Conservation (phyloP, 305 asterid species). For the Solanum hybrid region DNA sequence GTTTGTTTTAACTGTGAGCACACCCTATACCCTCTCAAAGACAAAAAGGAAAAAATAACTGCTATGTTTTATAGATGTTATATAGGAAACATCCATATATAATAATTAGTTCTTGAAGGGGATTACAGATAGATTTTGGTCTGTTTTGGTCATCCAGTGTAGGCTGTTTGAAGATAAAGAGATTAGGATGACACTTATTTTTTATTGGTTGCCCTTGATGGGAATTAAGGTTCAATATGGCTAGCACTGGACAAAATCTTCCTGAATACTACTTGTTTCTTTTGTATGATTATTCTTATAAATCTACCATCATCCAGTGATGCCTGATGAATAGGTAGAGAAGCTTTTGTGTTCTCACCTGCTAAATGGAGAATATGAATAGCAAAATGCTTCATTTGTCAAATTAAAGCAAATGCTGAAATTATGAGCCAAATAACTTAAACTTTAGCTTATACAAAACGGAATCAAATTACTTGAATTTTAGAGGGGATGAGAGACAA, state of each 20-base stretch:
- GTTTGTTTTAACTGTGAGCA: not conserved
- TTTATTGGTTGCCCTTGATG: not conserved
- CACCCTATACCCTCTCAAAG: not conserved
- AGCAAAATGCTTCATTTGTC: not conserved
- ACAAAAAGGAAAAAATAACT: not conserved
- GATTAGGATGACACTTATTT: not conserved
- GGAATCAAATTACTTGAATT: not conserved
- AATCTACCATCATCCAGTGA: not conserved
- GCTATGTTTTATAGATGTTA: not conserved
- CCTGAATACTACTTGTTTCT: not conserved
- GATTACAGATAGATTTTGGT: not conserved
- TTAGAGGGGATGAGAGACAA: not conserved
- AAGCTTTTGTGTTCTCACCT: not conserved
- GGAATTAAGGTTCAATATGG: not conserved
- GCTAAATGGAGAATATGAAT: not conserved
- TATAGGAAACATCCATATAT: not conserved
- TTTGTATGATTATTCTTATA: not conserved
- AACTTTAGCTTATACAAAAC: not conserved
- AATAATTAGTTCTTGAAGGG: not conserved
- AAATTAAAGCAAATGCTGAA: not conserved
- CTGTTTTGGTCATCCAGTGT: not conserved
- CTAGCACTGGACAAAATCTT: not conserved
- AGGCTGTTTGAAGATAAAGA: not conserved
- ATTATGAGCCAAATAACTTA: not conserved
- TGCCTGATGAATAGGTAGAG: not conserved